Percentiles rank a stretch among this genome's conserved stretches.
phyloP scores from a whole-genome alignment of 2,329 filamentous ascomycete species.

The Microsporum audouinii region DNA sequence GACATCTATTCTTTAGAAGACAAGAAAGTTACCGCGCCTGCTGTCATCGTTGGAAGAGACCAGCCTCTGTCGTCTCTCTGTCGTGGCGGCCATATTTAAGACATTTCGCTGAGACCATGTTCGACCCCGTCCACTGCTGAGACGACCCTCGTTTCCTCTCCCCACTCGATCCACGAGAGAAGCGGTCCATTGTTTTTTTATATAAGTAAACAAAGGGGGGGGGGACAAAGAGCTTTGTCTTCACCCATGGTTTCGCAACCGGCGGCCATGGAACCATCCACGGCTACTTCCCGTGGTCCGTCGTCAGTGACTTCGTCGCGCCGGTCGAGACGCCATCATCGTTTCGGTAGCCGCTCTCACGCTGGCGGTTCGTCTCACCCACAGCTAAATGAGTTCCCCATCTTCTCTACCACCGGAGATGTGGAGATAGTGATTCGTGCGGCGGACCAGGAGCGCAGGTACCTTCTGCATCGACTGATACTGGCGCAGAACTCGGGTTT shows the following conservation, averaged over 20 bases:
- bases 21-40: background rate
- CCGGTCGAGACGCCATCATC: slow-evolving; percentile 49
- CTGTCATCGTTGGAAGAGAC: background rate
- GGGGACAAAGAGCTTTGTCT: background rate
- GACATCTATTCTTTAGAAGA: background rate
- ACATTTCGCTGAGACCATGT: background rate
- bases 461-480: slow-evolving; percentile 77
- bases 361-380: slow-evolving; percentile 58
- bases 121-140: background rate
- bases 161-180: background rate
- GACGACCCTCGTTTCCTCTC: background rate
- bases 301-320: slow-evolving; percentile 51
- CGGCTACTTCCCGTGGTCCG: slow-evolving; percentile 46
- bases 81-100: background rate
- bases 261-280: slow-evolving; percentile 40
- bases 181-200: slow-evolving; percentile 1
- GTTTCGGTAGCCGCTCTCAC: slow-evolving; percentile 65
- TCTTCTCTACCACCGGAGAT: slow-evolving; percentile 83
- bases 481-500: slow-evolving; percentile 84
- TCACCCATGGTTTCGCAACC: slow-evolving; percentile 33
- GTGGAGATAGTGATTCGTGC: slow-evolving; percentile 74
- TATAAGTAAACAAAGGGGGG: background rate
- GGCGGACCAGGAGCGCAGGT: slow-evolving; percentile 62
- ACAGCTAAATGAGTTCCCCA: slow-evolving; percentile 80
- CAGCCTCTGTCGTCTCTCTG: background rate